These are phyloP conservation scores for Calonectria hawksworthii DNA, from an alignment of 2,329 filamentous ascomycete genomes.

Conservation along the genomic window DNA sequence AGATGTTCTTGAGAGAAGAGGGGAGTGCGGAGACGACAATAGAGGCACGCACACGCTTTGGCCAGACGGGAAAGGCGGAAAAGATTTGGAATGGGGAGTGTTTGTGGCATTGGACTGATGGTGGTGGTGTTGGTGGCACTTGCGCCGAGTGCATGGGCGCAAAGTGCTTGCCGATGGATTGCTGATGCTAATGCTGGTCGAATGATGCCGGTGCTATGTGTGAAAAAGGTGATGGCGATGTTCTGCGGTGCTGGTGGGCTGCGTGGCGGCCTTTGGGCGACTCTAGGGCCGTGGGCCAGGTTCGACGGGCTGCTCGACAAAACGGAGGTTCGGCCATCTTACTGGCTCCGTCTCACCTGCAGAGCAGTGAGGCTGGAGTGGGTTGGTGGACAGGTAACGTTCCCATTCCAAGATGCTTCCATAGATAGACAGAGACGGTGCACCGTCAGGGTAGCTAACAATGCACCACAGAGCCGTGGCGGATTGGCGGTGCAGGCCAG, in stretches of 20 bases:
- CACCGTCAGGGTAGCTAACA: constrained; percentile 25
- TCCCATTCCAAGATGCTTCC: constrained; percentile 33
- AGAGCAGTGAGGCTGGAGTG: constrained; percentile 32
- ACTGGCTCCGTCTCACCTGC: constrained; percentile 41
- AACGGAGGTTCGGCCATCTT: constrained; percentile 24
- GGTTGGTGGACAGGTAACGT: constrained; percentile 31
- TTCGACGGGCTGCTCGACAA: constrained; percentile 14
- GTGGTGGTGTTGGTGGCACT: constrained; percentile 8
- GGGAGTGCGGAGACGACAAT: neutral
- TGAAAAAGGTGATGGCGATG: constrained; percentile 6
- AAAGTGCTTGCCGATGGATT: constrained; percentile 21
- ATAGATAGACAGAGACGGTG: constrained; percentile 28
- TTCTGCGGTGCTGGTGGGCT: constrained; percentile 17
- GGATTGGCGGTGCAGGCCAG: constrained; percentile 11
- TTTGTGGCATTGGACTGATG: neutral
- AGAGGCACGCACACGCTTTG: constrained; percentile 4
- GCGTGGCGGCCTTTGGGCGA: constrained; percentile 18
- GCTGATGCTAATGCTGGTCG: constrained; percentile 23
- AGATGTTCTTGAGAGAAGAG: constrained; percentile 7
- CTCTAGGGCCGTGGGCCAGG: constrained; percentile 17
- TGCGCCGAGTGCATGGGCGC: neutral
- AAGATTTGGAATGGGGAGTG: neutral
- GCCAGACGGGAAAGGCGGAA: constrained; percentile 12
- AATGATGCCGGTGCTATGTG: neutral
- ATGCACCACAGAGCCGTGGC: constrained; percentile 18